Base-by-base conservation (phyloP, 2,329 filamentous ascomycete species). In the Colletotrichum destructivum region DNA sequence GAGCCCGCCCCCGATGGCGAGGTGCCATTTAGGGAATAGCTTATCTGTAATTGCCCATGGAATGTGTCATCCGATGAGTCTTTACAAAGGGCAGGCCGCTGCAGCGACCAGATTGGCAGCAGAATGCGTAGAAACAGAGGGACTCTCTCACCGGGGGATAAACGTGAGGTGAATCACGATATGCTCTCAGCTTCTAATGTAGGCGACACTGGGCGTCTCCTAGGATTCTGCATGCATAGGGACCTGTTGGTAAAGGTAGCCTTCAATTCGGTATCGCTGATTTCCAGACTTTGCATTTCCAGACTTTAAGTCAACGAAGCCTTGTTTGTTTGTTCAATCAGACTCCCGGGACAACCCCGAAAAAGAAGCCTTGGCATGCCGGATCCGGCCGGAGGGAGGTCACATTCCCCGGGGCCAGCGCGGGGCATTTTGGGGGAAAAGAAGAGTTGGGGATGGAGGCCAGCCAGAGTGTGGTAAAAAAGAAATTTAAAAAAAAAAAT, bases 51-150 rank as follows among this genome's bases (percentile, higher is more conserved):
- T 55, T 18, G 31, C 38, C 12, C 4, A 6, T 23, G 54, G 40
- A 13, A 54, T 59, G 66, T 44, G 66, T 46, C 60, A 59, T 60
- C 38, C 26, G 21, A 60, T 69, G 66, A 69, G 46, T 66, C 54
- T 54, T 62, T 35, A 35, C 26, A 6, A n/a, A 47, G 44, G 44
- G 3, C 18, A 7, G 21, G 2, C 51, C 52, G 23, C 18, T 51
- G 31, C 44, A 26, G 26, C 26, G 46, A 66, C 40, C 52, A 35
- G n/a, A 9, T 11, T 5, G 57, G 18, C 26, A 18, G 47, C 18
- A 49, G 18, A 21, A 4, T 13, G 26, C 52, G 12, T n/a, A 26
- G 18, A 9, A 8, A 16, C 6, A 35, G 4, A 5, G 15, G 16
- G 6, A 23, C 2, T 12, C 13, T 7, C 4, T 52, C 5, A 23